phyloP scores from a whole-genome alignment of 1,284 basidiomycete genomes.

The Grifola frondosa region DNA sequence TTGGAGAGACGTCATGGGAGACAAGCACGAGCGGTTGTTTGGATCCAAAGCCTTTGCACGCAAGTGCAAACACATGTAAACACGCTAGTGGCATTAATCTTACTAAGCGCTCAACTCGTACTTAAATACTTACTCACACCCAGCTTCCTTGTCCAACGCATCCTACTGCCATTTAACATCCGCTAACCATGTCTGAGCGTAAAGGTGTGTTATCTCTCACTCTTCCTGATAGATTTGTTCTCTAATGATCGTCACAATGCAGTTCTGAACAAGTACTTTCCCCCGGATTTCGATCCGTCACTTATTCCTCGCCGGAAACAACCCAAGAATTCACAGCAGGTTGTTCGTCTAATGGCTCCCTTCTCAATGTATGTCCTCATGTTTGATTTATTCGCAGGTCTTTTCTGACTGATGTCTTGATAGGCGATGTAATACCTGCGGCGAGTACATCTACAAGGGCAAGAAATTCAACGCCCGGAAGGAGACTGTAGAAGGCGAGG shows the following conservation, averaged over 20 bases:
- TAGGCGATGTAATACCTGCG: conserved; percentile 91
- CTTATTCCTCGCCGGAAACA: conserved; percentile 90
- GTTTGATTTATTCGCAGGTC: not conserved
- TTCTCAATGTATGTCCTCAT: conserved; percentile 81
- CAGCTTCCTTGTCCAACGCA: too few relatives aligned
- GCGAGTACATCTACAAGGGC: conserved; percentile 97
- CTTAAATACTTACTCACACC: too few relatives aligned
- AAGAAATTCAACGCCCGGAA: conserved; percentile 99
- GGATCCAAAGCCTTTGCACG: conserved; percentile 13
- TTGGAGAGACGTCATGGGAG: conserved; percentile 43
- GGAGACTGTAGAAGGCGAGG: conserved; percentile 95
- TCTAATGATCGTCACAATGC: conserved; percentile 4
- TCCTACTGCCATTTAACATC: too few relatives aligned
- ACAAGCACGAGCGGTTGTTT: conserved; percentile 10
- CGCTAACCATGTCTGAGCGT: conserved; percentile 78
- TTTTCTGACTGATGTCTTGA: conserved; percentile 7
- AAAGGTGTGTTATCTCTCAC: conserved; percentile 54
- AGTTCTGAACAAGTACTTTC: conserved; percentile 92
- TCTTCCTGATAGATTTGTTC: not conserved
- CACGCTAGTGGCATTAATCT: conserved; percentile 2
- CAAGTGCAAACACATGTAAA: conserved; percentile 11
- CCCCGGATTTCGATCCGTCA: conserved; percentile 96
- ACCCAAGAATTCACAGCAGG: conserved; percentile 91
- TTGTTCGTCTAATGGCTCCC: conserved; percentile 98
- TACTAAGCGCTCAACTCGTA: not conserved